Base-by-base conservation (phyloP, 495 filamentous ascomycete genomes). In the Podospora sp. region DNA sequence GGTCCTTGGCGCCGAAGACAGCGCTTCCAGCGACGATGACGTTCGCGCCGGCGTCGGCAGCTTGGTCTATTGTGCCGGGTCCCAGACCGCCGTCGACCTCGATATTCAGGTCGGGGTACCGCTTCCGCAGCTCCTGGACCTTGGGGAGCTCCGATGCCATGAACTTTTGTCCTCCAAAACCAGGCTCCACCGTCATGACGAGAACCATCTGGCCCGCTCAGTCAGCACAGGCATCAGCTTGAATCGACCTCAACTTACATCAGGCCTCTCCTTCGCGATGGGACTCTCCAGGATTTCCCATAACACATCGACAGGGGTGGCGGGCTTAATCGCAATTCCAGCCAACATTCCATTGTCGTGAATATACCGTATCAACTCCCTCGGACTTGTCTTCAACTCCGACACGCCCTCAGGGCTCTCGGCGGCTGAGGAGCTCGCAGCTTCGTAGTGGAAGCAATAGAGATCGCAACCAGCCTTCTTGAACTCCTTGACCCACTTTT, bases 391-490 rank as follows among this genome's bases (percentile, higher is more conserved):
- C 62, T 84, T 86, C 49, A 76, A 77, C 49, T 89, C 88, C 6
- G 87, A 86, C 60, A 79, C 85, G 50, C 82, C 87, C 64, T 90
- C 86, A 56, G 93, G 93, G 49, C 85, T 84, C 77, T 91, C 90
- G 69, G 95, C 93, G 12, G 92, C 92, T 59, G 91, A 91, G 49
- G 91, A 94, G 71, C 64, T 55, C 58, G 95, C 96, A n/a, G 95
- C 95, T 81, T 99, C 95, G 80, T 98, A 97, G 83, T 99, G 95
- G 84, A 99, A 99, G 84, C 94, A 97, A 84, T 99, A 99, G 9
- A 98, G 86, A 76, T 99, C 94, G 81, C 94, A 97, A 22, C 95
- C 95, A 49, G 94, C 95, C 26, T 89, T 87, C 74, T 96, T 85
- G 84, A 99, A 98, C 51, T 97, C 92, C 66, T 89, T 89, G 69